Conservation (phyloP, 306 rosid genomes). For the Corylus avellana region DNA sequence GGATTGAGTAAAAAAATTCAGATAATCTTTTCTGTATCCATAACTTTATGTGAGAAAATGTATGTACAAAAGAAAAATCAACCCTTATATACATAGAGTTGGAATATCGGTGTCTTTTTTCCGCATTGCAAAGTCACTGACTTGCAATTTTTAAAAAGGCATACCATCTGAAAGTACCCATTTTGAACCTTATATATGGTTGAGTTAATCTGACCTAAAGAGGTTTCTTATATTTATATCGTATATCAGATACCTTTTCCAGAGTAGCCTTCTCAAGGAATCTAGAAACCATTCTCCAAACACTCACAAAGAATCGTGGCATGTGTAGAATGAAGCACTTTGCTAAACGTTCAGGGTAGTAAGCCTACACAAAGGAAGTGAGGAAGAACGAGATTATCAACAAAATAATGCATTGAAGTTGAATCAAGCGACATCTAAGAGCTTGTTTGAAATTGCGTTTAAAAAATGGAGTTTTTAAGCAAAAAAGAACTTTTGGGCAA, state of each 20-base stretch:
- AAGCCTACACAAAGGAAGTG: constrained; percentile 50
- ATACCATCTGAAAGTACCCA: not conserved
- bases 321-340: constrained; percentile 69
- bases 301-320: constrained; percentile 87
- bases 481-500: no score
- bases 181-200: not conserved
- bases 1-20: not conserved
- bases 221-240: not conserved
- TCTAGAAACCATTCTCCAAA: constrained; percentile 83
- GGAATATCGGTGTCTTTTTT: not conserved
- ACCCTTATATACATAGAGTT: not conserved
- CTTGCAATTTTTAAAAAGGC: not conserved
- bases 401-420: not conserved
- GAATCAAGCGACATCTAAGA: not conserved
- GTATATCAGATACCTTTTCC: constrained; percentile 58
- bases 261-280: constrained; percentile 81
- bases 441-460: no score
- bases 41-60: not conserved
- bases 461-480: no score
- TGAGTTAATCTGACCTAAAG: not conserved
- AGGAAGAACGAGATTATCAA: not conserved
- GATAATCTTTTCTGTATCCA: not conserved
- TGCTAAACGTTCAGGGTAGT: constrained; percentile 89
- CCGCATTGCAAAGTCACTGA: not conserved
- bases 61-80: not conserved